phyloP scores from a whole-genome alignment of 148 eudicot genomes.

The Talinum fruticosum region DNA sequence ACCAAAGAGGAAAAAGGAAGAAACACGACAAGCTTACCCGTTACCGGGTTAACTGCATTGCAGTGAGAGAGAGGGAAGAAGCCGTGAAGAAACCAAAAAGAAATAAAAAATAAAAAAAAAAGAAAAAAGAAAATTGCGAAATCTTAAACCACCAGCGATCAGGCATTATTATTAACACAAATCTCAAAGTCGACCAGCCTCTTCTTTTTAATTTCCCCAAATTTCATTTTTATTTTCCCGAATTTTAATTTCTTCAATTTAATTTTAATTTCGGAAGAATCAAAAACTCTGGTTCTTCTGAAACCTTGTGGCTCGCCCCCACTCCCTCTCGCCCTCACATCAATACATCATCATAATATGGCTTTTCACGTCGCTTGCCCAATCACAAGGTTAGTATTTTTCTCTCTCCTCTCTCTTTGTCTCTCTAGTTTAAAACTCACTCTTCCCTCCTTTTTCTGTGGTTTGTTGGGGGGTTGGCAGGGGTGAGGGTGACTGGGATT shows the following conservation, averaged over 20 bases:
- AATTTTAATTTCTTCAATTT: too few relatives aligned
- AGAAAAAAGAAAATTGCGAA: background rate
- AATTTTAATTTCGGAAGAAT: background rate
- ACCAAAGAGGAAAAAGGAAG: too few relatives aligned
- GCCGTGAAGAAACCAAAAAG: too few relatives aligned
- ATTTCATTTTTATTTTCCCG: background rate
- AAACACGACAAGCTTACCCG: too few relatives aligned
- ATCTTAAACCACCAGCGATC: too few relatives aligned
- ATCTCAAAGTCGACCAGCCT: too few relatives aligned
- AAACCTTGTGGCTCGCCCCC: background rate
- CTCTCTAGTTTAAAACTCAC: constrained; percentile 14
- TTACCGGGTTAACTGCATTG: too few relatives aligned
- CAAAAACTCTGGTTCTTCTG: background rate
- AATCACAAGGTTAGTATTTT: constrained; percentile 64
- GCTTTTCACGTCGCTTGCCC: constrained; percentile 97
- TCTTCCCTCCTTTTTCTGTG: constrained; percentile 3
- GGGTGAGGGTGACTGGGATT: too few relatives aligned
- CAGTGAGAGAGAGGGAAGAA: too few relatives aligned
- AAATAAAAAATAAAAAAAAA: too few relatives aligned
- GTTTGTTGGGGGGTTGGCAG: too few relatives aligned
- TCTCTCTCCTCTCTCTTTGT: constrained; percentile 8
- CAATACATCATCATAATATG: constrained; percentile 24
- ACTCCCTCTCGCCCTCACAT: background rate
- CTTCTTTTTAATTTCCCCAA: background rate
- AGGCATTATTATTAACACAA: too few relatives aligned